Conservation (phyloP, 495 filamentous ascomycete species). For the Neurospora sp. region DNA sequence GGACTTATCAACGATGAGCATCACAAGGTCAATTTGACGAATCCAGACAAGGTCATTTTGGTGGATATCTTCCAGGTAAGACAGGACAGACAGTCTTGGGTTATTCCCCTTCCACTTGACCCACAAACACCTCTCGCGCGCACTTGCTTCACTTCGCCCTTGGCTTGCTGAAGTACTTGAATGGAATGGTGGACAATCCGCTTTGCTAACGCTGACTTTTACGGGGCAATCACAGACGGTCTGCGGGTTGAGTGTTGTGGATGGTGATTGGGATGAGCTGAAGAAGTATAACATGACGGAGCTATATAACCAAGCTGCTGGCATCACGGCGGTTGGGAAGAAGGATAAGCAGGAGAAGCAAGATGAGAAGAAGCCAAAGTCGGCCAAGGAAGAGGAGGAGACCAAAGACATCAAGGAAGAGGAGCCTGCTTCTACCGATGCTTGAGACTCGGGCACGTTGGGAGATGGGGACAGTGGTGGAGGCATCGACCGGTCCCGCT, state of each 20-base stretch:
- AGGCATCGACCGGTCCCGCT: neutral
- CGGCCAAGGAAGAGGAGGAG: neutral
- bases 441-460: neutral
- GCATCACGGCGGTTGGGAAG: neutral
- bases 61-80: constrained; percentile 83
- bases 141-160: neutral
- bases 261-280: constrained; percentile 38
- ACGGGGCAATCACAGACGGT: constrained; percentile 20
- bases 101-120: neutral
- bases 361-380: neutral
- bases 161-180: neutral
- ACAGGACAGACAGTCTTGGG: neutral
- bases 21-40: constrained; percentile 75
- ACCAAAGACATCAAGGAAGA: neutral
- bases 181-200: neutral
- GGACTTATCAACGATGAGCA: constrained; percentile 36
- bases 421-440: neutral
- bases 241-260: constrained; percentile 40
- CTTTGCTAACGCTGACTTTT: neutral
- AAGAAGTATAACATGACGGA: constrained; percentile 39
- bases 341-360: neutral
- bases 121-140: neutral
- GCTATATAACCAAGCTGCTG: constrained; percentile 25
- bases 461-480: neutral
- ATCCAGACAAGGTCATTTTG: constrained; percentile 75